Base-by-base conservation (phyloP, 345 rosid species). In the Moricandia moricandioides region DNA sequence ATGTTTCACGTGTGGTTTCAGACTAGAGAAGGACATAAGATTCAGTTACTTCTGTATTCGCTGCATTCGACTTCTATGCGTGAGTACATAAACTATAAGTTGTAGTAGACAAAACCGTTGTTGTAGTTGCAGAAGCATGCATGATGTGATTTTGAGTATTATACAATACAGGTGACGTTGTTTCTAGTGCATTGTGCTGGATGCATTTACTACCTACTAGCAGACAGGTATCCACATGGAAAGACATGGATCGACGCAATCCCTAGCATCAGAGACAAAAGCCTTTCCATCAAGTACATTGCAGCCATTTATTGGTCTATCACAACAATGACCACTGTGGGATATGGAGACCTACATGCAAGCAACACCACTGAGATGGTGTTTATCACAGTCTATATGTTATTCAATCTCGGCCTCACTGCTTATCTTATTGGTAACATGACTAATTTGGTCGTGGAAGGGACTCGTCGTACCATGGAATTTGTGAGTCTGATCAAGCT, bases 271-370 rank as follows among this genome's bases (percentile, higher is more conserved):
- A 81, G 85, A 76, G 89, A 94, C 21, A 86, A 89, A 26, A 86
- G 86, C 65, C 86, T 91, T 6, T 81, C 91, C 87, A 84, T 87
- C 35, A 71, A 90, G 33, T 94, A 94, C 59, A 86, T 94, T 62
- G 84, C 90, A 2, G 88, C 98, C 7, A 61, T 94, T 51, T 94
- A 94, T 52, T 94, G 98, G 98, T 91, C 98, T 34, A 79, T 88
- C 72, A 94, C 98, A 69, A 94, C 98, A 81, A 91, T 94, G 98
- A 90, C 89, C 52, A 94, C 98, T 0, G 97, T 94, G 6, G 98
- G 98, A 13, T 94, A 94, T 67, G 98, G 98, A 3, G 98, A 94
- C 70, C 88, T 94, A 7, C 98, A 91, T 43, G 98, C 97, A 11
- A 93, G 85, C 39, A 94, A 94, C 82, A 80, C 88, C 69, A 65